Evolutionary conservation across 1,284 basidiomycete genomes (phyloP).

Genomic region (Pterula multifida): DNA sequence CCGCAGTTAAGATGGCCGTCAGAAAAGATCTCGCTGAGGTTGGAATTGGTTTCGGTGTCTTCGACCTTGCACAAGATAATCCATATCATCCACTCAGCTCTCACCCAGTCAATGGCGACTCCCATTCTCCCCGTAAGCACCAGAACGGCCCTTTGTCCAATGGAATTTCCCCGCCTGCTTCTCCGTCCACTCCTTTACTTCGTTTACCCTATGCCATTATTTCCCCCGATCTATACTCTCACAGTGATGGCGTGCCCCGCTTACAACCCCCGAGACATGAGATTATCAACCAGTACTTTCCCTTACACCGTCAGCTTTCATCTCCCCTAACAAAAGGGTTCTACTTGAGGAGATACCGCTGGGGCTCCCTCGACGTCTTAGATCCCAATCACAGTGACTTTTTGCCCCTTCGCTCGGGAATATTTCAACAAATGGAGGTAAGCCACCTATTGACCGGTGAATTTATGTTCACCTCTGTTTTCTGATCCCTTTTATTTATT

Average conservation of each 20-base stretch:
- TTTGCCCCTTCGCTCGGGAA: constrained; percentile 53
- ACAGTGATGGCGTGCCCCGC: constrained; percentile 62
- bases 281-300: constrained; percentile 57
- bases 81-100: constrained; percentile 26
- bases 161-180: constrained; percentile 45
- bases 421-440: constrained; percentile 78
- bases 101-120: constrained; percentile 21
- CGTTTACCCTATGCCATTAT: constrained; percentile 67
- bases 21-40: constrained; percentile 66
- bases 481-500: constrained; percentile 9
- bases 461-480: too few species aligned
- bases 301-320: constrained; percentile 31
- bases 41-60: constrained; percentile 77
- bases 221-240: constrained; percentile 69
- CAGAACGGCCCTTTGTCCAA: constrained; percentile 18
- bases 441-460: constrained; percentile 15
- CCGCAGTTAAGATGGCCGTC: constrained; percentile 64
- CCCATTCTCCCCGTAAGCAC: constrained; percentile 6
- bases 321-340: constrained; percentile 40
- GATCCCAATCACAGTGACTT: constrained; percentile 72
- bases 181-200: constrained; percentile 43
- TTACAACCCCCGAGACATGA: constrained; percentile 46
- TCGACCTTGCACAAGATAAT: constrained; percentile 51
- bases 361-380: constrained; percentile 70
- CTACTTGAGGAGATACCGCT: constrained; percentile 61